phyloP scores from a whole-genome alignment of 441 rosid species.

The Macaranga tanarius region DNA sequence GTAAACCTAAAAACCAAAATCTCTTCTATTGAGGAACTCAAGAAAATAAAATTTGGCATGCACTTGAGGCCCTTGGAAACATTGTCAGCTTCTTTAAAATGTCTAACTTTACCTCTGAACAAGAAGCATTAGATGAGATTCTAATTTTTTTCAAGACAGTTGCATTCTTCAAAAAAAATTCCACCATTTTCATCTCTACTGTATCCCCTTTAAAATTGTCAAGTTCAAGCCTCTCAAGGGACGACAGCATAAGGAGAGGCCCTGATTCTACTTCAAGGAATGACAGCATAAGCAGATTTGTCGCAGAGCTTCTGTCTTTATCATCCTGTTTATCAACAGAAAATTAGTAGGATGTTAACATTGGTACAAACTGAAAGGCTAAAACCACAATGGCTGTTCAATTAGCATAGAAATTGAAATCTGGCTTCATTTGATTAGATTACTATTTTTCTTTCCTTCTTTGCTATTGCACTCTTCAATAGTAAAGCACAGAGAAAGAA shows the following conservation, averaged over 20 bases:
- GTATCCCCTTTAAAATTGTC: neutral
- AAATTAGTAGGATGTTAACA: too few species aligned
- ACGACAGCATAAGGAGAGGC: neutral
- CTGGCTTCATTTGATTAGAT: too few species aligned
- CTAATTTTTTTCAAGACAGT: neutral
- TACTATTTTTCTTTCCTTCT: too few species aligned
- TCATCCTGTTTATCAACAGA: neutral
- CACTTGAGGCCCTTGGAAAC: constrained; percentile 5
- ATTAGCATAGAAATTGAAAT: too few species aligned
- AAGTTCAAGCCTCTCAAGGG: constrained; percentile 1
- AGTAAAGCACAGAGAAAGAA: too few species aligned
- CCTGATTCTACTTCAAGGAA: neutral
- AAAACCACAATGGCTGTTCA: too few species aligned
- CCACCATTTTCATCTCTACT: neutral
- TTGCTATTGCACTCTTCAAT: too few species aligned
- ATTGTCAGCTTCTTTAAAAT: neutral
- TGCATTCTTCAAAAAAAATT: constrained; percentile 14
- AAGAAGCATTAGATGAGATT: neutral
- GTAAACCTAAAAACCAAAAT: too few species aligned
- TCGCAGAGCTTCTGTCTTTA: neutral
- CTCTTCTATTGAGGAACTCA: too few species aligned
- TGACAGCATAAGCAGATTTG: neutral
- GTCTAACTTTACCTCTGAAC: too few species aligned
- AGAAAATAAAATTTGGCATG: too few species aligned
- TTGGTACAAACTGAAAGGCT: neutral